phyloP scores from a whole-genome alignment of 805 yeast genomes.

The Tetrapisispora nanseiensis region DNA sequence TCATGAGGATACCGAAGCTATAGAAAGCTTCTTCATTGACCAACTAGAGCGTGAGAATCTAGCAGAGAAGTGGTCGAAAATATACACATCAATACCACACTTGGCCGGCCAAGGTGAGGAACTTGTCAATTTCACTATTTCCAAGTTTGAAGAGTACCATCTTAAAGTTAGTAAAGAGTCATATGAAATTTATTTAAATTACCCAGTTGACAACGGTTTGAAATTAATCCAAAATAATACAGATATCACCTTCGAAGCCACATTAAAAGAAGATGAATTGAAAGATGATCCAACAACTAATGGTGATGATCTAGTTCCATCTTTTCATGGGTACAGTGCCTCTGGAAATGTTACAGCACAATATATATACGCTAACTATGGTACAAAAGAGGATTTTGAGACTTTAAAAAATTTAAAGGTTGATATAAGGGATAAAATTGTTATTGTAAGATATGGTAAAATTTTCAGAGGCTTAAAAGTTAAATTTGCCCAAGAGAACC shows the following conservation, averaged over 20 bases:
- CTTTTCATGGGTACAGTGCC: conserved; percentile 70
- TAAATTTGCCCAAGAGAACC: conserved; percentile 62
- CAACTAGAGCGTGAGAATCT: conserved; percentile 21
- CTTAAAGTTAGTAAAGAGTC: conserved; percentile 42
- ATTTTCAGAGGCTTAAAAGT: conserved; percentile 68
- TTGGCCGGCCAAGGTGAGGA: conserved; percentile 45
- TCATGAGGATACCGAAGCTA: neutral
- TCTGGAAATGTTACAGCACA: conserved; percentile 63
- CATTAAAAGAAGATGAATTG: conserved; percentile 43
- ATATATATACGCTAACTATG: conserved; percentile 60
- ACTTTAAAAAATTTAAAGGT: conserved; percentile 38
- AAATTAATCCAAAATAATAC: conserved; percentile 29
- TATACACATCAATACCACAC: conserved; percentile 46
- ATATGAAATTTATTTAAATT: conserved; percentile 53
- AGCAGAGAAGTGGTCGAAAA: conserved; percentile 46
- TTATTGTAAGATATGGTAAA: conserved; percentile 55
- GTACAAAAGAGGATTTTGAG: conserved; percentile 51
- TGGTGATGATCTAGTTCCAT: conserved; percentile 45
- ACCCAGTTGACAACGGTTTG: conserved; percentile 49
- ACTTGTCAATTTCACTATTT: conserved; percentile 49
- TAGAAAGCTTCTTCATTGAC: conserved; percentile 13
- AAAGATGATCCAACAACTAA: conserved; percentile 39
- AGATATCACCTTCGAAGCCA: conserved; percentile 39
- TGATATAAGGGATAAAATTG: conserved; percentile 47
- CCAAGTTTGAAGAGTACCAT: conserved; percentile 52